phyloP scores from a whole-genome alignment of 2,329 filamentous ascomycete species.

The Fusarium sp. region DNA sequence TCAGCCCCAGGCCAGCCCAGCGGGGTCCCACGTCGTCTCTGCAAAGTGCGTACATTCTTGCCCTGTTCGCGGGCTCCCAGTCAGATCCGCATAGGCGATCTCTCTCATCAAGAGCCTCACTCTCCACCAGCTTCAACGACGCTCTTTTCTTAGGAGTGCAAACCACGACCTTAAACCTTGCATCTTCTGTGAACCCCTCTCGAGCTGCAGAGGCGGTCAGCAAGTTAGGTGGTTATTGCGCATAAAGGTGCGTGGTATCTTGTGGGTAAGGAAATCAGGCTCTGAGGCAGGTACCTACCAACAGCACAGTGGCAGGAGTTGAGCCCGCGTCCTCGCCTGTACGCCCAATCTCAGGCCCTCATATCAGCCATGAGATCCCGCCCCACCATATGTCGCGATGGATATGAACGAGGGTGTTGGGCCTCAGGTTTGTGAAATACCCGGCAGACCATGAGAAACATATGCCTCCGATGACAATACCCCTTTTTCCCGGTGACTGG shows the following conservation, averaged over 20 bases:
- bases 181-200: neutral
- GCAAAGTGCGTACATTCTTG: slow-evolving; percentile 6
- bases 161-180: neutral
- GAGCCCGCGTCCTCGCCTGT: neutral
- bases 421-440: neutral
- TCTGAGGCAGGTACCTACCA: neutral
- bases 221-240: neutral
- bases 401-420: neutral
- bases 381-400: neutral
- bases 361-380: neutral
- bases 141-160: neutral
- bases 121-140: neutral
- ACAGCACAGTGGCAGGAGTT: neutral
- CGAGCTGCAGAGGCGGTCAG: neutral
- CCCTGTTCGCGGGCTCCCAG: neutral
- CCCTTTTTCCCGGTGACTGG: neutral
- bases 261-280: neutral
- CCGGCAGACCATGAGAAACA: neutral
- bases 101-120: neutral
- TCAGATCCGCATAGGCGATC: neutral
- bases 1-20: neutral
- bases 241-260: neutral
- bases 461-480: neutral
- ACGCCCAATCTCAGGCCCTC: neutral
- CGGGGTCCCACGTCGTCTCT: neutral